These are phyloP conservation scores for Yamagishiella unicocca DNA, from an alignment of 139 green algal genomes.

Conservation along the genomic window DNA sequence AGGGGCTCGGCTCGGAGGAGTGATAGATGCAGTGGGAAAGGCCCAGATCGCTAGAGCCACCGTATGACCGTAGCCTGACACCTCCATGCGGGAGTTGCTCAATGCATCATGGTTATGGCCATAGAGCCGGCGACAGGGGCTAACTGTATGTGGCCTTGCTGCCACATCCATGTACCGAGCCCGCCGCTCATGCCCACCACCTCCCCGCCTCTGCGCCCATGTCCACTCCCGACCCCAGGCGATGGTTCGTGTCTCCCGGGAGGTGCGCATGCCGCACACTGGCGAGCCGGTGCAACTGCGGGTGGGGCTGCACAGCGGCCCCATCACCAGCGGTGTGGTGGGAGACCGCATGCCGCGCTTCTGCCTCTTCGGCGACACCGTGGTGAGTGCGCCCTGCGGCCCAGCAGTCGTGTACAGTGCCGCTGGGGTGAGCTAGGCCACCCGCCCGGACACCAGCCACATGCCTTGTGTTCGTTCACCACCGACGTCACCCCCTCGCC, in stretches of 20 bases:
- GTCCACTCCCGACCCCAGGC: neutral
- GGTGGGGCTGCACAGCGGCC: conserved; percentile 25
- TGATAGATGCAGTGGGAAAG: neutral
- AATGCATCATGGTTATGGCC: neutral
- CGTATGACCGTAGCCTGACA: neutral
- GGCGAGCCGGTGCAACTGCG: conserved; percentile 44
- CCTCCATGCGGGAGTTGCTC: neutral
- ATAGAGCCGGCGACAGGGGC: neutral
- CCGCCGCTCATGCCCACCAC: neutral
- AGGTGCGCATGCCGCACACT: conserved; percentile 56
- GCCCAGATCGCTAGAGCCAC: neutral
- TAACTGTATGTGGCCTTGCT: neutral
- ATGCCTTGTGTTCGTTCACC: neutral
- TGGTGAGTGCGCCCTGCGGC: conserved; percentile 15
- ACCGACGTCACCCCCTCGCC: no score
- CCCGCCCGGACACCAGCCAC: neutral
- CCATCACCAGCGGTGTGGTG: conserved; percentile 33
- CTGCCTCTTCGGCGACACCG: conserved; percentile 28
- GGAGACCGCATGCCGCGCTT: conserved; percentile 34
- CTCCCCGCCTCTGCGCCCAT: no score
- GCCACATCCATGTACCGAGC: neutral
- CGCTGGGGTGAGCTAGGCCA: neutral
- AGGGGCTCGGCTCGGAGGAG: neutral
- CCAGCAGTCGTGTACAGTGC: neutral
- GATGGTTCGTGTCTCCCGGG: conserved; percentile 34